Evolutionary conservation across 2,329 filamentous ascomycete genomes (phyloP), one percentile per base, ranked within the genome.

Genomic region (Fusarium sambucinum): DNA sequence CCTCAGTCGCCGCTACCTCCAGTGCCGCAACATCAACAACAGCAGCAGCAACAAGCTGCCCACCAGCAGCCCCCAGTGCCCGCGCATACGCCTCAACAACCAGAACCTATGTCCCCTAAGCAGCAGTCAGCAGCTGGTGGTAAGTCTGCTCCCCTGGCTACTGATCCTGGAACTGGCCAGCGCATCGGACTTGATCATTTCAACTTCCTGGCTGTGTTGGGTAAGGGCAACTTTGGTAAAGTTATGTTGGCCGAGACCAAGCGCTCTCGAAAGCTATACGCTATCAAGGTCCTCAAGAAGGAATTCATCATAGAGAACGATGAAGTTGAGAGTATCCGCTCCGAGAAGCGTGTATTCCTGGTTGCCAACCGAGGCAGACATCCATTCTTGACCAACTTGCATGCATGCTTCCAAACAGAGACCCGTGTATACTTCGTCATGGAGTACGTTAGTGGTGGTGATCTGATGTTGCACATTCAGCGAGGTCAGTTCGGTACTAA

Each of bases 291-390:
- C 37, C 83, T 99, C 73, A 99, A 99, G 87, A 99, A 99, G 83
- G 96, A 99, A 79, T 99, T 99, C 79, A 99, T 99, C 77, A 99
- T 99, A 66, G 96, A 99, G 78, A 97, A 99, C 70, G 96, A 99
- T 77, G 96, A 99, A 82, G 96, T 99, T 10, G 96, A 99, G 80
- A 98, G 95, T 80, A 97, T 94, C 41, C 89, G 95, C 69, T 99
- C 96, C 0, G 96, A 99, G 81, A 99, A 99, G 87, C 88, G 96
- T 68, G 96, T 99, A 17, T 97, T 98, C 83, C 80, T 99, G 78
- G 92, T 99, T 77, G 96, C 96, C 33, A 99, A 99, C 83, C 94
- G 97, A 78, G 96, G 98, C 78, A 90, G 93, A 16, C 96, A 99
- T 77, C 96, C 96, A 0, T 99, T 99, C 87, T 81, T 99, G 71